phyloP scores from a whole-genome alignment of 1,284 basidiomycete species.

The Ustilago curta region DNA sequence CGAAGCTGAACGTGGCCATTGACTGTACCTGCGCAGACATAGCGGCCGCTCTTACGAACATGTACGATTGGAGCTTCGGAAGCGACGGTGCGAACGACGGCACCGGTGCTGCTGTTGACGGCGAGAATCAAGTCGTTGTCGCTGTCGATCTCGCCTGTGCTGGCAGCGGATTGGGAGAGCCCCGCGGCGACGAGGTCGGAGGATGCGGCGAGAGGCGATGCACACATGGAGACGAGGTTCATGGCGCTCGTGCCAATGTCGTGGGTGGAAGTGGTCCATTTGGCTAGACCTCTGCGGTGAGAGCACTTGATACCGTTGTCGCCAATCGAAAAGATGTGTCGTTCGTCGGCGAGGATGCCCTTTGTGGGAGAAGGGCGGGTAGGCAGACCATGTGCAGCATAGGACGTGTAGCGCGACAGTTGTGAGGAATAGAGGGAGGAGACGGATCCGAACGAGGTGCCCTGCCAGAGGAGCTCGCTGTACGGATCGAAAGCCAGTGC shows the following conservation, averaged over 20 bases:
- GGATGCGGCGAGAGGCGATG: constrained; percentile 56
- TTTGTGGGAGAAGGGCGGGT: constrained; percentile 71
- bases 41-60: constrained; percentile 56
- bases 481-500: constrained; percentile 85
- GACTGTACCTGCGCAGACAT: constrained; percentile 57
- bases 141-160: constrained; percentile 43
- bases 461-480: constrained; percentile 89
- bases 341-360: constrained; percentile 68
- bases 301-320: constrained; percentile 69
- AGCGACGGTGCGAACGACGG: constrained; percentile 53
- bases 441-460: constrained; percentile 80
- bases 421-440: constrained; percentile 79
- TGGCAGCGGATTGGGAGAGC: constrained; percentile 42
- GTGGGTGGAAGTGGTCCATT: constrained; percentile 63
- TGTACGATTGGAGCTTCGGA: constrained; percentile 65
- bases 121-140: constrained; percentile 58
- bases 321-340: constrained; percentile 68
- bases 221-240: constrained; percentile 62
- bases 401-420: constrained; percentile 74
- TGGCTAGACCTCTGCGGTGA: constrained; percentile 68
- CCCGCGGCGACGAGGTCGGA: constrained; percentile 66
- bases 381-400: constrained; percentile 73
- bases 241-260: constrained; percentile 44
- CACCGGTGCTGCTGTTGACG: constrained; percentile 62
- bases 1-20: constrained; percentile 66